Base-by-base conservation (phyloP, 2,329 filamentous ascomycete species). In the Trichoderma oligosporum region DNA sequence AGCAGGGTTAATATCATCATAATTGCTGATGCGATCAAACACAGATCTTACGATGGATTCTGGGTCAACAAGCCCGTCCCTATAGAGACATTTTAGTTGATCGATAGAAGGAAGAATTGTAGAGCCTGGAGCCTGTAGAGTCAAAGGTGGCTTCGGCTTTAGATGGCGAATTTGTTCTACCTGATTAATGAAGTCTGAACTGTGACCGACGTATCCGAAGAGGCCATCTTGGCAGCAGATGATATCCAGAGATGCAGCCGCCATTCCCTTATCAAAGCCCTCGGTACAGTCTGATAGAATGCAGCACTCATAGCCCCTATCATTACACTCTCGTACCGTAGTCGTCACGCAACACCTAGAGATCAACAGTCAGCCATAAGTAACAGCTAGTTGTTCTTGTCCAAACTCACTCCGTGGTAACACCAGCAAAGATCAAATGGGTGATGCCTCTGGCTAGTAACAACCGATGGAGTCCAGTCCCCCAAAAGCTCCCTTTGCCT, bases 401-500 rank as follows among this genome's bases (percentile, higher is more conserved):
- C 11, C 7, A 4, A 9, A 27, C 39, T n/a, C 33, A 54, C 51
- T 54, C 51, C 7, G 39, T 45, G 1, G 39, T 45, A 0, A 54
- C 51, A n/a, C 51, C 51, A 4, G 39, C n/a, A 11, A 54, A 4
- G 11, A 54, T 27, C n/a, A 54, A 36, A n/a, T 54, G 51, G 1
- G 51, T 54, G 7, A 54, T 45, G 4, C 51, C 51, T 16, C 51
- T 35, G 12, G 51, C 51, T 25, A 54, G 20, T n/a, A 54, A 14
- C 29, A 45, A 5, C 16, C 51, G 42, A 27, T 54, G 39, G 12
- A 54, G 25, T 7, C 31, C 29, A 7, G 51, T 54, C 1, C 51
- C 29, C 51, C 51, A 54, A 27, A 54, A 54, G n/a, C 39, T 54
- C 11, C 51, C 51, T 11, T 45, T 54, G 8, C 51, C 51, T 20